phyloP scores from a whole-genome alignment of 306 rosid species.

The Sicyos edulis region DNA sequence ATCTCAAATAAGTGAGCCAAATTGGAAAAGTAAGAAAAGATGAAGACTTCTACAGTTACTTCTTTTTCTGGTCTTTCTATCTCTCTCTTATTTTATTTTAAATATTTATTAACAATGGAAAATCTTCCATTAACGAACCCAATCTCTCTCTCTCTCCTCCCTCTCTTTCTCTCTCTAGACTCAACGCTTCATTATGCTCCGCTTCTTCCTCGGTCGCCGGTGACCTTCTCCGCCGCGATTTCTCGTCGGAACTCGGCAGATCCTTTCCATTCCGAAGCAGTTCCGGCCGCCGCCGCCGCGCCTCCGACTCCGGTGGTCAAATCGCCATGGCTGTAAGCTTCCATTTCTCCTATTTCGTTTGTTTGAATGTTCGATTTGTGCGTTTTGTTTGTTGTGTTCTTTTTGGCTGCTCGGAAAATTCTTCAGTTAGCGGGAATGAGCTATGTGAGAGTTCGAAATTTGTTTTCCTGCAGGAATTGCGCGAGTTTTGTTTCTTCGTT shows the following conservation, averaged over 20 bases:
- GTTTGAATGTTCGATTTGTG: neutral
- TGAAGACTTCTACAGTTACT: slow-evolving; percentile 9
- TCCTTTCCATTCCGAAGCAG: slow-evolving; percentile 1
- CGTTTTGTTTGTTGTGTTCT: neutral
- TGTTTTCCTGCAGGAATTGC: neutral
- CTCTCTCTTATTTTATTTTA: too few relatives aligned
- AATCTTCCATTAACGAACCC: neutral
- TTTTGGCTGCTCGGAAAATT: slow-evolving; percentile 17
- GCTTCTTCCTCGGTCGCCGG: neutral
- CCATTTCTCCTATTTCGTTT: neutral
- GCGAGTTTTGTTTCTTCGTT: neutral
- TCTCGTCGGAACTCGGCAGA: neutral
- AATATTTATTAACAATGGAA: slow-evolving; percentile 8
- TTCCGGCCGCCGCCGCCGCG: neutral
- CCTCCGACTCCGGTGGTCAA: neutral
- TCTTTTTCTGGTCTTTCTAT: neutral
- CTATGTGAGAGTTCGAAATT: neutral
- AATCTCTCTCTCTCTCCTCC: neutral
- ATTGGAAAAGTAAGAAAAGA: neutral
- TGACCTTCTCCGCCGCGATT: neutral
- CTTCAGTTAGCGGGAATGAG: neutral
- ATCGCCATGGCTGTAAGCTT: slow-evolving; percentile 11
- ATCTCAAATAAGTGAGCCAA: too few relatives aligned
- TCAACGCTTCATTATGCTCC: neutral
- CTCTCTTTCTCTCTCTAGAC: neutral